These are phyloP conservation scores for Peronospora farinosa DNA, from an alignment of 352 stramenopile species.

Conservation along the genomic window DNA sequence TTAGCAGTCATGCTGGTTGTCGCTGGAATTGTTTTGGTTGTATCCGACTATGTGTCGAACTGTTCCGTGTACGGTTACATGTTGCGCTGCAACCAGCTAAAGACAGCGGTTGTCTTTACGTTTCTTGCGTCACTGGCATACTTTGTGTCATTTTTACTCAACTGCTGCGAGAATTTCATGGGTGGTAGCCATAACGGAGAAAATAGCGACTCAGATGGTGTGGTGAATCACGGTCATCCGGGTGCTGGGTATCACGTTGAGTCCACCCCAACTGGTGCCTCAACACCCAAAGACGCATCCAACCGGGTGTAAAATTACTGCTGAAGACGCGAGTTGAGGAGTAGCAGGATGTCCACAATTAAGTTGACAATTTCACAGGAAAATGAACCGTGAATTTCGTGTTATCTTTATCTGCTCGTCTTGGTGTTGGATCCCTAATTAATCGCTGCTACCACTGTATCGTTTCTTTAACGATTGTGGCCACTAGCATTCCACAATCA, in stretches of 20 bases:
- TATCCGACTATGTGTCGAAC: slow-evolving; percentile 59
- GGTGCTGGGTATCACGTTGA: slow-evolving; percentile 22
- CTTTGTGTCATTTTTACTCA: slow-evolving; percentile 43
- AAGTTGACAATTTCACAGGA: not conserved
- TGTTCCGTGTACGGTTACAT: slow-evolving; percentile 65
- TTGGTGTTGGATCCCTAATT: too few species aligned
- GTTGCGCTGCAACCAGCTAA: slow-evolving; percentile 50
- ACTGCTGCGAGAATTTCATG: slow-evolving; percentile 36
- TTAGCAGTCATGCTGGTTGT: slow-evolving; percentile 52
- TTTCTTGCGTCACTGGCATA: slow-evolving; percentile 54
- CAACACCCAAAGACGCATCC: slow-evolving; percentile 22
- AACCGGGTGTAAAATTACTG: slow-evolving; percentile 26
- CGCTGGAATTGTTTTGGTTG: slow-evolving; percentile 57
- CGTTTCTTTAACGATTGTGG: not conserved
- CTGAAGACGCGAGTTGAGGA: not conserved
- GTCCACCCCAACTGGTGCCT: slow-evolving; percentile 19
- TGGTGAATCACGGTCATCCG: slow-evolving; percentile 5
- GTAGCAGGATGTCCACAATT: not conserved
- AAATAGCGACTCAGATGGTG: slow-evolving; percentile 12
- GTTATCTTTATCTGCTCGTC: not conserved
- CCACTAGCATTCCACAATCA: too few species aligned
- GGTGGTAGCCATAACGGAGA: slow-evolving; percentile 3
- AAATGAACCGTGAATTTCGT: not conserved
- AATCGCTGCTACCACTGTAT: not conserved
- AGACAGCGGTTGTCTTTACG: slow-evolving; percentile 55